Evolutionary conservation across 2,329 filamentous ascomycete species (phyloP).

Genomic region (Aspergillus novoparasiticus): DNA sequence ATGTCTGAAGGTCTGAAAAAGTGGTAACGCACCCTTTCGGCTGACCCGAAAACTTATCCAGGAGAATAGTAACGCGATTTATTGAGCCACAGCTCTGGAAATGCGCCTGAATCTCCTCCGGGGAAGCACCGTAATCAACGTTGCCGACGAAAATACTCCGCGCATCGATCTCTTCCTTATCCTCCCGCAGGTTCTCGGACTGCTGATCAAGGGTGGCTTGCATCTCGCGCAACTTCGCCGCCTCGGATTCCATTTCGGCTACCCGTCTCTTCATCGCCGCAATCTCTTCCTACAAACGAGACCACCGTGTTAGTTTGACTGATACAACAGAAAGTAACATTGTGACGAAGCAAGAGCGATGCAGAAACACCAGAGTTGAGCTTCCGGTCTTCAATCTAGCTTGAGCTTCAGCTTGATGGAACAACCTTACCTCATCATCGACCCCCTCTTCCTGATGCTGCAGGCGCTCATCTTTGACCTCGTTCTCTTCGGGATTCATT

Average conservation of each 20-base stretch:
- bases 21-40: conserved; percentile 82
- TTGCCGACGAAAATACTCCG: conserved; percentile 98
- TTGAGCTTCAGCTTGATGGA: conserved; percentile 1
- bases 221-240: conserved; percentile 83
- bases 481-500: conserved; percentile 40
- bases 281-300: conserved; percentile 67
- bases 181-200: conserved; percentile 79
- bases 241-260: conserved; percentile 89
- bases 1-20: not conserved
- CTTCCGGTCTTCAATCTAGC: not conserved
- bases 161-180: conserved; percentile 92
- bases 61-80: conserved; percentile 93
- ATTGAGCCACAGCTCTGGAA: conserved; percentile 97
- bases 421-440: conserved; percentile 47
- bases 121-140: conserved; percentile 94
- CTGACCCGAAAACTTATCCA: conserved; percentile 98
- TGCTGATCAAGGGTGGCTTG: conserved; percentile 84
- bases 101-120: conserved; percentile 97
- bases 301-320: conserved; percentile 10
- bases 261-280: conserved; percentile 84
- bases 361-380: not conserved
- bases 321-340: not conserved
- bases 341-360: not conserved
- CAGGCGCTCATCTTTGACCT: conserved; percentile 41
- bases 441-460: conserved; percentile 44